Evolutionary conservation across 768 basidiomycete species (phyloP), one percentile per base, ranked within the genome.

Genomic region (Amanita brunnescens): DNA sequence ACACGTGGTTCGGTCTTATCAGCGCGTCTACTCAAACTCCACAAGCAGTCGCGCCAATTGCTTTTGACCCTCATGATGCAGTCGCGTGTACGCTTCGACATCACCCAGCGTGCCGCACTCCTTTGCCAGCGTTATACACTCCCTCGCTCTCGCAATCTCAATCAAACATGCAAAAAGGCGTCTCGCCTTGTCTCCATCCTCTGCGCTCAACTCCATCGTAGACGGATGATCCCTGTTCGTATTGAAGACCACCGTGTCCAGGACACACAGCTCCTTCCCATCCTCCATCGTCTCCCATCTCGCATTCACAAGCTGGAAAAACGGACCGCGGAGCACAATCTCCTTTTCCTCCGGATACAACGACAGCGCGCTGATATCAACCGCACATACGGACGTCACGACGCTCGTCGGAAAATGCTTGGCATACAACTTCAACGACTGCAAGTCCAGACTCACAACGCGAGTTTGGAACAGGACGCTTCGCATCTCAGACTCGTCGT

Each of bases 221-320:
- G 59, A 60, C 9, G 58, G 61, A 21, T 60, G 61, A 47, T 60
- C 60, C 21, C 60, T 45, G 40, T 61, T 61, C 10, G 49, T 51
- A 41, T 52, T 61, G 52, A 61, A 45, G 39, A 59, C 56, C 39
- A 61, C 18, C 1, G 54, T 54, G 52, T 61, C 60, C 47, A 61
- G 52, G 2, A 59, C 54, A 24, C 55, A 48, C 13, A 54, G 34
- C 12, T 51, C 43, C 20, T 49, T 39, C 35, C 49, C 42, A 5
- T 43, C 47, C 16, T 39, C 47, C 34, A 54, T 48, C 24, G 21
- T 20, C 35, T 62, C 61, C 50, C 54, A 51, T 6, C 44, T 43
- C 26, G 56, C 51, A 29, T 52, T 47, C 23, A 60, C 49, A 5
- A 62, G 53, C 50, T 60, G 60, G 50, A 62, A 62, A 34, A 62